A percentile compares a stretch with the other conserved stretches of the same genome.
These are phyloP conservation scores for Penicillium sclerotigenum DNA, from an alignment of 2,329 filamentous ascomycete genomes.

Conservation along the genomic window DNA sequence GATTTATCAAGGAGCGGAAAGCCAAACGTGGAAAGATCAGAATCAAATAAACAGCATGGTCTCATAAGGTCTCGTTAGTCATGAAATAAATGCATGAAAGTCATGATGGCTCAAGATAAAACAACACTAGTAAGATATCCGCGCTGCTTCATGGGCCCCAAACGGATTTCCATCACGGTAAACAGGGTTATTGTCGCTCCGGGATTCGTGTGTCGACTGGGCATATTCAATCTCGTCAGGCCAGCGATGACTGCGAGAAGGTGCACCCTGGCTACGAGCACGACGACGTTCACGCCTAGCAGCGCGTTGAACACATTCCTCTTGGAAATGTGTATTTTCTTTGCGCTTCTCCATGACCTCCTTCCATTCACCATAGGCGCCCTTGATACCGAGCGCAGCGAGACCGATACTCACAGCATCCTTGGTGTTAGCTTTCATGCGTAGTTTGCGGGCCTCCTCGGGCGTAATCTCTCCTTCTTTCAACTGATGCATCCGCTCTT, in stretches of 20 bases:
- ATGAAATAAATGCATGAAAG: slow-evolving; percentile 1
- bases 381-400: slow-evolving; percentile 65
- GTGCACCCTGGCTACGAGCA: slow-evolving; percentile 22
- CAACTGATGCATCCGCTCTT: slow-evolving; percentile 59
- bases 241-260: slow-evolving; percentile 17
- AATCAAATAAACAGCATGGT: background rate
- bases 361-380: slow-evolving; percentile 64
- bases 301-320: slow-evolving; percentile 43
- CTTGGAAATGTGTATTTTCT: slow-evolving; percentile 54
- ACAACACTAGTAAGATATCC: slow-evolving; percentile 19
- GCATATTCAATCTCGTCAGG: slow-evolving; percentile 34
- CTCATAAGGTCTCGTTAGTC: slow-evolving; percentile 16
- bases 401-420: slow-evolving; percentile 66
- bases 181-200: background rate
- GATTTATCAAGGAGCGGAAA: background rate
- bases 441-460: slow-evolving; percentile 61
- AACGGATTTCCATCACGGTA: slow-evolving; percentile 20
- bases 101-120: background rate
- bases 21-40: background rate
- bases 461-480: slow-evolving; percentile 61
- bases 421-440: slow-evolving; percentile 61
- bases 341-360: slow-evolving; percentile 62
- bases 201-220: background rate
- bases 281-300: slow-evolving; percentile 48
- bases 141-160: slow-evolving; percentile 9